phyloP scores from a whole-genome alignment of 2,329 filamentous ascomycete species.

The Arthrobotrys entomopaga region DNA sequence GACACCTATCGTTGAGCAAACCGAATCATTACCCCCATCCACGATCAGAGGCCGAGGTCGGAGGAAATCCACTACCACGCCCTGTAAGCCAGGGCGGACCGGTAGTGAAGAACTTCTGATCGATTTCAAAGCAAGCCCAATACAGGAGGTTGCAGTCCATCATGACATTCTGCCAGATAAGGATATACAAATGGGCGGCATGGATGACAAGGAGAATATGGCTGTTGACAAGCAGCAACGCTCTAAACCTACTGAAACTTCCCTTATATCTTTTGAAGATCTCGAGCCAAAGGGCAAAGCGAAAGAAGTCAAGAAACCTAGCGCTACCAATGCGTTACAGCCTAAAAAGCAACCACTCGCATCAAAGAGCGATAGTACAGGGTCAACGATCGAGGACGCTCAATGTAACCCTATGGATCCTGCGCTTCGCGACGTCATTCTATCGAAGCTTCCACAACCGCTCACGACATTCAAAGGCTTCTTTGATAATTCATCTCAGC shows the following conservation, averaged over 20 bases:
- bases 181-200: slow-evolving; percentile 65
- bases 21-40: slow-evolving; percentile 70
- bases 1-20: slow-evolving; percentile 97
- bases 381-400: slow-evolving; percentile 75
- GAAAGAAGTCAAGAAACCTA: slow-evolving; percentile 29
- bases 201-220: slow-evolving; percentile 60
- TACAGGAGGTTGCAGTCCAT: slow-evolving; percentile 71
- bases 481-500: slow-evolving; percentile 74
- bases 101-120: slow-evolving; percentile 60
- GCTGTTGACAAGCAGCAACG: slow-evolving; percentile 59
- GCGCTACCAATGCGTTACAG: slow-evolving; percentile 53
- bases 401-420: slow-evolving; percentile 92
- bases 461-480: slow-evolving; percentile 81
- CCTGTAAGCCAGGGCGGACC: slow-evolving; percentile 56
- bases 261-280: slow-evolving; percentile 51
- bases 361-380: slow-evolving; percentile 65
- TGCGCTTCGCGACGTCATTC: slow-evolving; percentile 76
- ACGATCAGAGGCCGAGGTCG: slow-evolving; percentile 58
- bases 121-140: slow-evolving; percentile 71
- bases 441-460: slow-evolving; percentile 77
- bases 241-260: slow-evolving; percentile 35
- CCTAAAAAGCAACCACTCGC: slow-evolving; percentile 47
- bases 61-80: slow-evolving; percentile 58
- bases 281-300: slow-evolving; percentile 27
- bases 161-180: slow-evolving; percentile 20